Percentiles rank a stretch among this genome's conserved stretches.
Conservation (phyloP, 805 yeast genomes). For the Candida adriatica region DNA sequence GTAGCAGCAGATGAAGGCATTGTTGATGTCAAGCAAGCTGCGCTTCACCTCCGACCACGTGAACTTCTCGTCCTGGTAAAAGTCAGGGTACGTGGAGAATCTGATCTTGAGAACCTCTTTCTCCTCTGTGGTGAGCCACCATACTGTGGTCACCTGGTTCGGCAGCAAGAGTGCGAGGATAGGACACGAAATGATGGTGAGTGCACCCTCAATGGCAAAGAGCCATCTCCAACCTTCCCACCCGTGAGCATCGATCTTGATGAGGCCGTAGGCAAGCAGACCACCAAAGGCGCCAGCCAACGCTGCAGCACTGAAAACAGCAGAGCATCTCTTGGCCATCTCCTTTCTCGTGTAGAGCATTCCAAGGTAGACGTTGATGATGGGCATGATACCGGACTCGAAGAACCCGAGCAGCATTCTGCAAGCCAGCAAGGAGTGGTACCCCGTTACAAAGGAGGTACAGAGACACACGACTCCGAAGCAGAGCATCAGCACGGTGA, state of each 20-base stretch:
- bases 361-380: slow-evolving; percentile 39
- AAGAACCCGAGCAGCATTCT: slow-evolving; percentile 45
- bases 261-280: slow-evolving; percentile 40
- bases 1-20: slow-evolving; percentile 29
- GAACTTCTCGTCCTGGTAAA: slow-evolving; percentile 30
- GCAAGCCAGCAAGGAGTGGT: slow-evolving; percentile 36
- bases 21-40: slow-evolving; percentile 32
- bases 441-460: slow-evolving; percentile 35
- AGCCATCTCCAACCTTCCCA: slow-evolving; percentile 45
- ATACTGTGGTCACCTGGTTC: slow-evolving; percentile 30
- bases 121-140: slow-evolving; percentile 36
- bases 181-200: slow-evolving; percentile 33
- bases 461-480: slow-evolving; percentile 37
- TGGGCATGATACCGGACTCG: slow-evolving; percentile 47
- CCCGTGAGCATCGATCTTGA: slow-evolving; percentile 31
- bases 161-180: slow-evolving; percentile 31
- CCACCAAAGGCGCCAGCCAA: slow-evolving; percentile 50
- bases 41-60: slow-evolving; percentile 30
- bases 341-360: slow-evolving; percentile 42
- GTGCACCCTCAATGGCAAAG: slow-evolving; percentile 42
- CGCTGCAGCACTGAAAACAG: slow-evolving; percentile 21
- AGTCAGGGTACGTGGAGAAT: slow-evolving; percentile 28
- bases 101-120: slow-evolving; percentile 30
- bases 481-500: slow-evolving; percentile 26
- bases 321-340: slow-evolving; percentile 36